Evolutionary conservation across 176 grass and related monocot species (phyloP).

Genomic region (Oryza nivara): DNA sequence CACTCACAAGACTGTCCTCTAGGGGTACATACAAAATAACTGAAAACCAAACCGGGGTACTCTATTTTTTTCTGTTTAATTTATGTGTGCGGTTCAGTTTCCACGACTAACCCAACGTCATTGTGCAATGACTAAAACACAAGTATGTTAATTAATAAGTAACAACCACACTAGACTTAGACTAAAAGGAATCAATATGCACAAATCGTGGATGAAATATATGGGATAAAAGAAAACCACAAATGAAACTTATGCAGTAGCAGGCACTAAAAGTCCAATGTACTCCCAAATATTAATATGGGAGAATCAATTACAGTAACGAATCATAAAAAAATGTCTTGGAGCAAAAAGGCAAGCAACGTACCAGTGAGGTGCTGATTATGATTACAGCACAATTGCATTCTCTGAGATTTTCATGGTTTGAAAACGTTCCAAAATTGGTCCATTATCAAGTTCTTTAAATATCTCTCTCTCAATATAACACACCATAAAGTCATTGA

Average conservation of each 20-base stretch:
- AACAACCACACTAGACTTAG: neutral
- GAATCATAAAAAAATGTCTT: neutral
- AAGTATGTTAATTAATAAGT: no score
- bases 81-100: neutral
- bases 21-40: neutral
- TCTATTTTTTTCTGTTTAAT: neutral
- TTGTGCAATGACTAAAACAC: no score
- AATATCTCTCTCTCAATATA: neutral
- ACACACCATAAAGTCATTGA: neutral
- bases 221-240: neutral
- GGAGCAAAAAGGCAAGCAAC: neutral
- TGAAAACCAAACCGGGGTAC: neutral
- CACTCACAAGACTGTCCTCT: neutral
- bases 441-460: neutral
- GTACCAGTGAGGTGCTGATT: neutral
- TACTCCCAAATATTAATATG: neutral
- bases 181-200: neutral
- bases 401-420: neutral
- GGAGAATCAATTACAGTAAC: neutral
- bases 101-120: no score
- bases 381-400: neutral
- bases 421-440: neutral
- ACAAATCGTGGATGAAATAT: neutral
- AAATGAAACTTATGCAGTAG: neutral
- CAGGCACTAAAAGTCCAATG: neutral